Percentiles rank a stretch among this genome's conserved stretches.
Evolutionary conservation across 352 stramenopile genomes (phyloP).

Genomic region (Phytophthora macrochlamydospora): DNA sequence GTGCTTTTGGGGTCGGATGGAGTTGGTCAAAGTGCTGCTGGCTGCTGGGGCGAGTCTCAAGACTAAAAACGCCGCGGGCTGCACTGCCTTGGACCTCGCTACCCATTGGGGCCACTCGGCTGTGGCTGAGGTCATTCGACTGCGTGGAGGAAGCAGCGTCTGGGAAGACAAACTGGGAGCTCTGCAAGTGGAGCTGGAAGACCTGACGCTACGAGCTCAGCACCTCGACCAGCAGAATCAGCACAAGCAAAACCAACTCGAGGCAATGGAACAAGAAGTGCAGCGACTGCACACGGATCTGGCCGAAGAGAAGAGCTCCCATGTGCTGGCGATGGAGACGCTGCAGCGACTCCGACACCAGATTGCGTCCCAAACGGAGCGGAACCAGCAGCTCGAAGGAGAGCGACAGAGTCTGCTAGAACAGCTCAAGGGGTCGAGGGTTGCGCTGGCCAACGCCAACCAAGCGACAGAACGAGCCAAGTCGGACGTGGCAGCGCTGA

Average conservation of each 20-base stretch:
- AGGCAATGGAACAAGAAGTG: constrained; percentile 29
- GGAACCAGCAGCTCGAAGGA: constrained; percentile 14
- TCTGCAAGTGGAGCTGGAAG: constrained; percentile 69
- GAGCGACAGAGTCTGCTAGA: constrained; percentile 18
- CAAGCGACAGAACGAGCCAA: constrained; percentile 28
- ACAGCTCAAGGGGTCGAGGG: constrained; percentile 27
- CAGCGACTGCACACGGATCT: constrained; percentile 40
- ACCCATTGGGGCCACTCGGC: constrained; percentile 79
- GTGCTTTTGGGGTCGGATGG: constrained; percentile 76
- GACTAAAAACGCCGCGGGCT: constrained; percentile 72
- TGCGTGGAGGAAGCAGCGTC: constrained; percentile 64
- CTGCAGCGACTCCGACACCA: constrained; percentile 19
- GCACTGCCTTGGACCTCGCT: constrained; percentile 70
- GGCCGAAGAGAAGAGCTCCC: constrained; percentile 54
- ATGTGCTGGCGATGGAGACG: constrained; percentile 12
- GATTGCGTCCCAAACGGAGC: constrained; percentile 4
- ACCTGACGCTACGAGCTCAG: constrained; percentile 30
- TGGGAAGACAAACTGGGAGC: constrained; percentile 80
- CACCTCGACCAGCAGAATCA: constrained; percentile 38
- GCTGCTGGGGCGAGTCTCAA: constrained; percentile 67
- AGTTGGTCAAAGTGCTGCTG: constrained; percentile 65
- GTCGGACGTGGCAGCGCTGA: constrained; percentile 34
- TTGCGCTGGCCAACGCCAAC: constrained; percentile 41
- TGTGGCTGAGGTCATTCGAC: constrained; percentile 69
- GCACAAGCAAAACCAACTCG: constrained; percentile 28